phyloP scores from a whole-genome alignment of 495 filamentous ascomycete species.

The Clavariopsis aquatica region DNA sequence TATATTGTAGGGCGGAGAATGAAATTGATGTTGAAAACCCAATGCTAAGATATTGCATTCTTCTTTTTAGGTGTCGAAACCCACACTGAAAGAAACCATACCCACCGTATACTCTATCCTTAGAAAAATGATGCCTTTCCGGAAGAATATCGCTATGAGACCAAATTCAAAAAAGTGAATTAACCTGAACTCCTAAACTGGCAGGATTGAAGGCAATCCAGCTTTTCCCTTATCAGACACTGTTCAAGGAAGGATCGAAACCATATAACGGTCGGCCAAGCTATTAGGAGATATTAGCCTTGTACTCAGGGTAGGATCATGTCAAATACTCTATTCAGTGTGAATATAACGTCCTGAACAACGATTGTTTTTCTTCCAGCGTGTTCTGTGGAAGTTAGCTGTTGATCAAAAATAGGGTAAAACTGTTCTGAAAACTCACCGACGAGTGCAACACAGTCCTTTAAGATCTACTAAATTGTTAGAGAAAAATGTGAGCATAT shows the following conservation, averaged over 20 bases:
- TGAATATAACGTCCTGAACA: conserved; percentile 27
- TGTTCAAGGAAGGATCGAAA: conserved; percentile 10
- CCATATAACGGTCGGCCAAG: conserved; percentile 16
- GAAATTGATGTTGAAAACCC: neutral
- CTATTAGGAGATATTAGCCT: conserved; percentile 3
- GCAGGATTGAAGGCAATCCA: too few relatives aligned
- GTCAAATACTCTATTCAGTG: conserved; percentile 27
- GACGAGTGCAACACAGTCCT: conserved; percentile 20
- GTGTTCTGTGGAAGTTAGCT: conserved; percentile 23
- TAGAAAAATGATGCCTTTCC: too few relatives aligned
- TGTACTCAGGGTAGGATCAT: neutral
- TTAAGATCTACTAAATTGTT: conserved; percentile 18
- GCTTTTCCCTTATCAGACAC: neutral
- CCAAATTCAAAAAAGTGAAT: too few relatives aligned
- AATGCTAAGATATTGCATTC: too few relatives aligned
- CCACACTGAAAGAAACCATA: too few relatives aligned
- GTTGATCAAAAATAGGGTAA: neutral
- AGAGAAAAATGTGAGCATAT: neutral
- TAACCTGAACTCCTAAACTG: too few relatives aligned
- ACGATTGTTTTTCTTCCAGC: conserved; percentile 26
- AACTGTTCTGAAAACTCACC: conserved; percentile 9
- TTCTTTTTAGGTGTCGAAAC: too few relatives aligned
- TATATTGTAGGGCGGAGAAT: too few relatives aligned
- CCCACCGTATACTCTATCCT: too few relatives aligned
- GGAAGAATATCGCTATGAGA: too few relatives aligned